Evolutionary conservation across 768 basidiomycete species (phyloP), one percentile per base, ranked within the genome.

Genomic region (Omphalotus guepiniiformis): DNA sequence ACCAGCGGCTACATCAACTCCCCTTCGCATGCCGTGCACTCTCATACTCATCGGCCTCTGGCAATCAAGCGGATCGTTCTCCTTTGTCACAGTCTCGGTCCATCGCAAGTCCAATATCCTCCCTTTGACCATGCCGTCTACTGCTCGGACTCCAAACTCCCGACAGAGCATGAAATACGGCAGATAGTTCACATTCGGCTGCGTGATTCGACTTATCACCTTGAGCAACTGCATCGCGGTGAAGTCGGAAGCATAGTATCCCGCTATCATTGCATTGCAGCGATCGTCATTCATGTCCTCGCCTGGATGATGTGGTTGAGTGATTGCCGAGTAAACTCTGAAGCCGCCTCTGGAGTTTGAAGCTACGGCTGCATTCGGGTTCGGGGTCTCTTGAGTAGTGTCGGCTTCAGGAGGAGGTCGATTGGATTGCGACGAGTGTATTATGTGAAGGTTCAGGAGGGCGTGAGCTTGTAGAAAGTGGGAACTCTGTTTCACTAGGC

Each of bases 391-490:
- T 49, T 65, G 45, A 58, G 62, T 25, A 64, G 60, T 55, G 49
- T 63, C 64, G 42, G 64, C 56, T 49, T 61, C 55, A 32, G 58
- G 45, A 18, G 49, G 49, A 8, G 56, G 56, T 21, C 59, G 62
- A 0, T 75, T 60, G 1, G 79, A 65, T 58, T 89, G 85, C 1
- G 84, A 83, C 2, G 88, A 84, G 56, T 92, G 88, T 43, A 93
- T 87, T 61, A 93, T 85, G 60, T 93, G 90, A 12, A 93, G 76
- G 54, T 93, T 92, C 47, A 93, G 76, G 1, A 89, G 70, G 1
- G 88, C 75, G 49, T 92, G 86, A 0, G 90, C 90, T 67, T 92
- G 90, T 19, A 92, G 76, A 68, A 89, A 92, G 58, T 88, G 85
- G 0, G 88, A 87, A 49, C 83, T 82, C 56, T 86, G 83, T 56